Evolutionary conservation across 2,329 filamentous ascomycete species (phyloP), one percentile per base, ranked within the genome.

Genomic region (Rosellinia necatrix): DNA sequence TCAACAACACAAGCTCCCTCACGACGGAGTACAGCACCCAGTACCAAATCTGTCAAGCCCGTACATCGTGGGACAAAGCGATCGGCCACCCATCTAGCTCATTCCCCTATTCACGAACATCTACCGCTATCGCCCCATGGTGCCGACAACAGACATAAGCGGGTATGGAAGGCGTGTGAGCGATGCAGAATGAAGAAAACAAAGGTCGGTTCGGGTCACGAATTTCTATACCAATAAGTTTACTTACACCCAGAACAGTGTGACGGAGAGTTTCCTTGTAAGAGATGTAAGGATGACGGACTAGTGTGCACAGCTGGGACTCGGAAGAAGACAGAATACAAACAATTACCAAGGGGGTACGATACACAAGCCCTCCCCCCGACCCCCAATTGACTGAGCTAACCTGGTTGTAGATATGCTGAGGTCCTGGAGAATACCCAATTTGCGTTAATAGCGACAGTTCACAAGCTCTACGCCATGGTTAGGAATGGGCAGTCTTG

Each of bases 121-220:
- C 70, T 72, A 53, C 72, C 68, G 53, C 69, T 75, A 38, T 73
- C 73, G 21, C 67, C 74, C 61, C 68, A 72, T 56, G 56, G 60
- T 35, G 74, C 79, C 61, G 83, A 86, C 61, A 79, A 78, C 43
- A 77, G 83, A 60, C 82, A 86, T 67, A 87, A 86, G 75, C 76
- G 84, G 62, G 83, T 86, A 51, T 86, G 83, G 83, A 87, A 87
- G 69, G 84, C 84, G 15, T 87, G 84, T 61, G 83, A 87, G 72
- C 75, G 84, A 62, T 87, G 84, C 75, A 76, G 84, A 62, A 86
- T 86, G 82, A 87, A 87, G 78, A 87, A 87, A 76, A 87, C 84
- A 50, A 87, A 87, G 83, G 83, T 84, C 72, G 35, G 59, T 56
- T 46, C 58, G n/a, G n/a, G n/a, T n/a, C n/a, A n/a, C n/a, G n/a